Evolutionary conservation across 2,329 filamentous ascomycete species (phyloP).

Genomic region (Aureobasidium musti): DNA sequence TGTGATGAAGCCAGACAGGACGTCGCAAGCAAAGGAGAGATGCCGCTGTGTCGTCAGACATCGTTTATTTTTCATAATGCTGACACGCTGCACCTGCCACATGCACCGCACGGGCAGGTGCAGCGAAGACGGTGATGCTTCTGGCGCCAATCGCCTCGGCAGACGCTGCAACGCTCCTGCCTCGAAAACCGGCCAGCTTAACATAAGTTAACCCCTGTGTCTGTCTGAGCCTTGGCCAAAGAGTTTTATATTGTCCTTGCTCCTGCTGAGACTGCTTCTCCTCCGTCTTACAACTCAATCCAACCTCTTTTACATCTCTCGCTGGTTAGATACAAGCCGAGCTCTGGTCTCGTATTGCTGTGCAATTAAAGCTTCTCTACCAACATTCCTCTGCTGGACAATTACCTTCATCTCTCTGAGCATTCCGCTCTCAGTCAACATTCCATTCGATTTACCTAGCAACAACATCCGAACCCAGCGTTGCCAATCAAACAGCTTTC

Average conservation of each 20-base stretch:
- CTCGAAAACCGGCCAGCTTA: background rate
- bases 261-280: slow-evolving; percentile 8
- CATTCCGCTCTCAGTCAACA: slow-evolving; percentile 28
- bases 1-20: background rate
- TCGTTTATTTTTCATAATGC: slow-evolving; percentile 14
- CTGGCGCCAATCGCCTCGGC: slow-evolving; percentile 24
- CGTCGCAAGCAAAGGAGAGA: slow-evolving; percentile 20
- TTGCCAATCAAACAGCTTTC: slow-evolving; percentile 12
- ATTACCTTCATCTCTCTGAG: slow-evolving; percentile 27
- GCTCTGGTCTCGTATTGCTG: slow-evolving; percentile 28
- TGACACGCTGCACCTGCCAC: slow-evolving; percentile 25
- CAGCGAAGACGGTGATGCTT: slow-evolving; percentile 18
- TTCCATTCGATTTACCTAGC: slow-evolving; percentile 14
- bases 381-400: slow-evolving; percentile 27
- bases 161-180: slow-evolving; percentile 26
- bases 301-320: slow-evolving; percentile 15
- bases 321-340: slow-evolving; percentile 17
- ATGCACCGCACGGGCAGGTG: slow-evolving; percentile 27
- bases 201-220: slow-evolving; percentile 14
- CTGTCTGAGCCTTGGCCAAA: slow-evolving; percentile 18
- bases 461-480: slow-evolving; percentile 17
- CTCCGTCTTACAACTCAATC: slow-evolving; percentile 1
- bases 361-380: slow-evolving; percentile 23
- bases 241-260: slow-evolving; percentile 9
- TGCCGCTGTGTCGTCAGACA: slow-evolving; percentile 21